phyloP scores from a whole-genome alignment of 1,139 yeast species.

The Hyphopichia burtonii region DNA sequence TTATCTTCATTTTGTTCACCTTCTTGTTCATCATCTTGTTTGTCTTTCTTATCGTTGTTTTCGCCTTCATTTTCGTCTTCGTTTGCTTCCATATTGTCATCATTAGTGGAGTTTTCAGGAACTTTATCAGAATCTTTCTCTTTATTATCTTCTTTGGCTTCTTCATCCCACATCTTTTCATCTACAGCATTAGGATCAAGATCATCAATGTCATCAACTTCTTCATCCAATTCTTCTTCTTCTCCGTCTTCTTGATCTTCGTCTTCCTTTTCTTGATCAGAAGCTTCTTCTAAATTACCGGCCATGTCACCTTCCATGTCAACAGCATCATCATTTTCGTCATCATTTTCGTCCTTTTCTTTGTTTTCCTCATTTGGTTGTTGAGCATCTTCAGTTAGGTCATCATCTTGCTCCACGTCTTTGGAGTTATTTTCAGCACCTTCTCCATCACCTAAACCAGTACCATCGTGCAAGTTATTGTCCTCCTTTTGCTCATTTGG shows the following conservation, averaged over 20 bases:
- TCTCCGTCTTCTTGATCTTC: slow-evolving; percentile 46
- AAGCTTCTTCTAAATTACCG: slow-evolving; percentile 79
- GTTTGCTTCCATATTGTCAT: slow-evolving; percentile 63
- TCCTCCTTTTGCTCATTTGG: slow-evolving; percentile 65
- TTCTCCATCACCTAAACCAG: slow-evolving; percentile 97
- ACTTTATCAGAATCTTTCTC: slow-evolving; percentile 71
- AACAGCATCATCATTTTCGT: slow-evolving; percentile 77
- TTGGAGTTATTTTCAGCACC: slow-evolving; percentile 77
- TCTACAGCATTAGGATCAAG: slow-evolving; percentile 94
- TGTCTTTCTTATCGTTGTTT: slow-evolving; percentile 37
- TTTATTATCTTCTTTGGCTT: slow-evolving; percentile 70
- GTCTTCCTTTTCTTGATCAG: slow-evolving; percentile 66
- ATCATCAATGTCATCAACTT: slow-evolving; percentile 85
- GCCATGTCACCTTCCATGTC: slow-evolving; percentile 98
- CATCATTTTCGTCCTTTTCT: slow-evolving; percentile 54
- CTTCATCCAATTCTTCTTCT: slow-evolving; percentile 78
- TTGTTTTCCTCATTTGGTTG: slow-evolving; percentile 76
- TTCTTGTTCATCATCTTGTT: slow-evolving; percentile 22
- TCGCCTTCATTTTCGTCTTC: slow-evolving; percentile 47
- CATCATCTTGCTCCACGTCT: slow-evolving; percentile 92
- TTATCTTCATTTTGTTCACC: slow-evolving; percentile 15
- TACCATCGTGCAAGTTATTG: slow-evolving; percentile 74
- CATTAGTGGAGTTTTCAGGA: slow-evolving; percentile 54
- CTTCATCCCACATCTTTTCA: slow-evolving; percentile 99
- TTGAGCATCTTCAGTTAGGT: slow-evolving; percentile 84